Evolutionary conservation across 2,329 filamentous ascomycete genomes (phyloP).

Genomic region (Talaromyces sp.): DNA sequence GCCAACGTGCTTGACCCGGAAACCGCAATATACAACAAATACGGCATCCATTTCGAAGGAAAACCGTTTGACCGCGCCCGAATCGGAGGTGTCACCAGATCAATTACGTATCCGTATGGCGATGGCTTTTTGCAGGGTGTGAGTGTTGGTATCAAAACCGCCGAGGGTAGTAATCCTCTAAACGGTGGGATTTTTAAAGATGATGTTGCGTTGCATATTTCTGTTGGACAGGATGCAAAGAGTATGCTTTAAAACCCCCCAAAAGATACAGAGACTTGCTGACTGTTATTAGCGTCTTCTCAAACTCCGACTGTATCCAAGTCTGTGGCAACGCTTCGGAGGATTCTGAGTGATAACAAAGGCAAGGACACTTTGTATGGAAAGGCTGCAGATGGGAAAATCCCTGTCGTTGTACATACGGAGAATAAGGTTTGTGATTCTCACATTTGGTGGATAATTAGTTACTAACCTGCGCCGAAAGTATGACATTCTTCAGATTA

Average conservation of each 20-base stretch:
- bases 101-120: slow-evolving; percentile 53
- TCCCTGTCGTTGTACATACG: slow-evolving; percentile 38
- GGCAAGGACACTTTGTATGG: slow-evolving; percentile 35
- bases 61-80: slow-evolving; percentile 52
- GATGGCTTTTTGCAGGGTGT: slow-evolving; percentile 49
- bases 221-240: slow-evolving; percentile 32
- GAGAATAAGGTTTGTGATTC: slow-evolving; percentile 21
- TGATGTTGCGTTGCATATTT: slow-evolving; percentile 53
- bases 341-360: slow-evolving; percentile 29
- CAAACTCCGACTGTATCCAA: slow-evolving; percentile 25
- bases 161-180: slow-evolving; percentile 43
- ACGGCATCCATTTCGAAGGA: slow-evolving; percentile 42
- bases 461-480: neutral
- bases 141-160: slow-evolving; percentile 55
- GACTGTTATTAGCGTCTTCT: slow-evolving; percentile 5
- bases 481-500: slow-evolving; percentile 39
- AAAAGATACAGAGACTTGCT: no score
- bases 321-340: slow-evolving; percentile 28
- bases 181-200: slow-evolving; percentile 46
- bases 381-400: slow-evolving; percentile 29
- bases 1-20: slow-evolving; percentile 45
- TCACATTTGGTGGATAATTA: neutral
- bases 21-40: slow-evolving; percentile 36
- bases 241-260: slow-evolving; percentile 11
- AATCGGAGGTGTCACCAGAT: slow-evolving; percentile 54